phyloP scores from a whole-genome alignment of 805 yeast genomes.

The Limtongia smithiae region DNA sequence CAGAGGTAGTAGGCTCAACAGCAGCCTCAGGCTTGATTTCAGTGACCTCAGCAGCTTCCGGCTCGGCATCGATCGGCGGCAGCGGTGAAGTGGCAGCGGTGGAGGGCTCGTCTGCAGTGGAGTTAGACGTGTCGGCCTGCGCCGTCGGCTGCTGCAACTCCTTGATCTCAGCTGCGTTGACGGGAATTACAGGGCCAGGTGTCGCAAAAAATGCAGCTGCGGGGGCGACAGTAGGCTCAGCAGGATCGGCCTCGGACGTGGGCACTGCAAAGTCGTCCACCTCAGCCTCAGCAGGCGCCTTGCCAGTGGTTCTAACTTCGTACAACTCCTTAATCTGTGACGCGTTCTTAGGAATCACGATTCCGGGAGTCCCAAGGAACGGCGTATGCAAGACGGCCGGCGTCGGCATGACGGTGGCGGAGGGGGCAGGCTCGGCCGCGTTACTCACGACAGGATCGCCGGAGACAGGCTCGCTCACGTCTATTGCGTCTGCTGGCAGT shows the following conservation, averaged over 20 bases:
- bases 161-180: slow-evolving; percentile 56
- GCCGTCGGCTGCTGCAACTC: too few relatives aligned
- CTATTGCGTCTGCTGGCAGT: background rate
- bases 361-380: slow-evolving; percentile 57
- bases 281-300: background rate
- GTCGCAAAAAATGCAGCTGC: slow-evolving; percentile 32
- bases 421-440: slow-evolving; percentile 10
- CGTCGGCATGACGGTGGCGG: background rate
- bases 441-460: too few relatives aligned
- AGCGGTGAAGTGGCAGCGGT: too few relatives aligned
- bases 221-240: slow-evolving; percentile 1
- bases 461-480: too few relatives aligned
- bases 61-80: too few relatives aligned
- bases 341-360: slow-evolving; percentile 60
- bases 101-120: too few relatives aligned
- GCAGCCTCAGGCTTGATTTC: background rate
- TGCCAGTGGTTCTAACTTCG: slow-evolving; percentile 32
- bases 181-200: slow-evolving; percentile 69
- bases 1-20: background rate
- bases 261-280: background rate
- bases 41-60: background rate
- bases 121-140: too few relatives aligned
- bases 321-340: slow-evolving; percentile 63
- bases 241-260: background rate
- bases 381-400: too few relatives aligned